Base-by-base conservation (phyloP, 345 rosid species). In the Salix caprea region DNA sequence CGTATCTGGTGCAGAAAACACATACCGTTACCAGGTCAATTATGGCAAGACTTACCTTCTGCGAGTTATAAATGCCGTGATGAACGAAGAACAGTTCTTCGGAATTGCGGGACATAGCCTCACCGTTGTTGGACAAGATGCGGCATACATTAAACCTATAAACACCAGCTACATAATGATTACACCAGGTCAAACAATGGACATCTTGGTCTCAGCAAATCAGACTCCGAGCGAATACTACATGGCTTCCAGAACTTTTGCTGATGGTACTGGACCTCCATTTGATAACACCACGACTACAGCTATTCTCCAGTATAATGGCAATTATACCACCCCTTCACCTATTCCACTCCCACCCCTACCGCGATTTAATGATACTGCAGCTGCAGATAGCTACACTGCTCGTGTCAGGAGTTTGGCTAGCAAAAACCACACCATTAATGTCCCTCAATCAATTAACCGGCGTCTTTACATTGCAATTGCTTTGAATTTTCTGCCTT, bases 281-380 rank as follows among this genome's bases (percentile, higher is more conserved):
- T 91, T 92, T 71, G 97, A 92, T 71, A 89, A 90, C 76, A 90
- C 98, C 44, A 94, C 97, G 65, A 86, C 96, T 66, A 94, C 97
- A 0, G 94, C 97, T 13, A 88, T 92, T 74, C 85, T 94, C 16
- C 81, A 86, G 54, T 94, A 94, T 74, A 87, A 77, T 48, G 88
- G 85, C 67, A 80, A 74, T 5, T 77, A 72, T 58, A 42, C 80
- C 19, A 23, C 64, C 10, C 87, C 87, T 0, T 21, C 84, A 1
- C 2, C 75, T 7, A 81, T 80, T 8, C 79, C 78, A 8, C 65
- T 76, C 2, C 90, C 88, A 6, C 23, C 28, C 24, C 76, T 87
- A 2, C 87, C 88, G 0, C 23, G 13, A 7, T 32, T 46, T 68
- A 24, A 70, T 42, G 80, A 87, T 36, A 40, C 52, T 3, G 52